Conservation (phyloP, 2,329 filamentous ascomycete genomes). For the Laburnicola sp. region DNA sequence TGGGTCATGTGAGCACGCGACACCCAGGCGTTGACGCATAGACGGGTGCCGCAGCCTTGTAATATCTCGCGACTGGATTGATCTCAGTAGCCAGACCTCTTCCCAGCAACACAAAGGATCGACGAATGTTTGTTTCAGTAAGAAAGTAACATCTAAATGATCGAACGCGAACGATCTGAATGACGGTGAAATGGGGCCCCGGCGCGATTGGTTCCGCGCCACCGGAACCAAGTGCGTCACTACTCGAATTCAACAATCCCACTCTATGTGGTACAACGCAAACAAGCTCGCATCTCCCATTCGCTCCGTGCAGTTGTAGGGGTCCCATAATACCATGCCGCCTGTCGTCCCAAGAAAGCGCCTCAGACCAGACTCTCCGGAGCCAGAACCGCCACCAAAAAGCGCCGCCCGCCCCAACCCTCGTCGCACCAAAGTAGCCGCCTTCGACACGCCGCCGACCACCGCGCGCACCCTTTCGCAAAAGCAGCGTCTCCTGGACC, state of each 20-base stretch:
- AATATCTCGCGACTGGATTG: background rate
- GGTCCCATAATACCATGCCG: constrained; percentile 57
- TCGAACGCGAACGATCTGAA: background rate
- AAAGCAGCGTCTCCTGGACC: constrained; percentile 45
- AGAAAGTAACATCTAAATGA: background rate
- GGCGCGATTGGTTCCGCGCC: constrained; percentile 5
- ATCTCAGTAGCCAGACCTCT: too few species aligned
- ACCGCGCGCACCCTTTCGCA: constrained; percentile 35
- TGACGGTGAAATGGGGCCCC: background rate
- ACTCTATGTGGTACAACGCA: background rate
- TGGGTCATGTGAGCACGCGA: constrained; percentile 4
- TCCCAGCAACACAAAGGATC: background rate
- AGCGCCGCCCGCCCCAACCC: constrained; percentile 22
- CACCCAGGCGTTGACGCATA: background rate
- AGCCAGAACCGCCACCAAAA: constrained; percentile 40
- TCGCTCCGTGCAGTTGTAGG: background rate
- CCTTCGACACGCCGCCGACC: constrained; percentile 50
- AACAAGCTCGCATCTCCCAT: background rate
- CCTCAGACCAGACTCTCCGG: constrained; percentile 54
- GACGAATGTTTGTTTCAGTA: background rate
- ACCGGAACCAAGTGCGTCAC: constrained; percentile 4
- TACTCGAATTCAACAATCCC: background rate
- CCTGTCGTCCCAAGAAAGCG: constrained; percentile 70
- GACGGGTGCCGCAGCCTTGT: background rate
- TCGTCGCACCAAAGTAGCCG: constrained; percentile 40